Evolutionary conservation across 169 alveolate species (phyloP).

Genomic region (Eimeria zaria): DNA sequence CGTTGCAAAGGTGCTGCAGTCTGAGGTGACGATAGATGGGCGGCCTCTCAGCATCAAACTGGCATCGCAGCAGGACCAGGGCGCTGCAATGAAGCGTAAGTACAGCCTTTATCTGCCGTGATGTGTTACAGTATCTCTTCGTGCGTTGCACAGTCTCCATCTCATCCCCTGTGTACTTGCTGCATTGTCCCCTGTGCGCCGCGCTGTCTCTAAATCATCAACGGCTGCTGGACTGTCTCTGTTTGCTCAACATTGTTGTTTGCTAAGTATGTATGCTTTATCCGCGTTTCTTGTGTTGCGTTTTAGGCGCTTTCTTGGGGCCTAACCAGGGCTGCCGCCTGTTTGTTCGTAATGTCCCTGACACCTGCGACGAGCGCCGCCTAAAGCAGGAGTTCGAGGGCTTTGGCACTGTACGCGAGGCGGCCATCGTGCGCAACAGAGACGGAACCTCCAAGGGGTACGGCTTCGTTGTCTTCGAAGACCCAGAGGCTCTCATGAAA

Average conservation of each 20-base stretch:
- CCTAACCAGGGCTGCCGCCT: constrained; percentile 64
- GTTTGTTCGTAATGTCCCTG: constrained; percentile 80
- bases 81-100: constrained; percentile 67
- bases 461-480: constrained; percentile 91
- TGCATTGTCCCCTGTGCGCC: no score
- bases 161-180: not conserved
- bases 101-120: not conserved
- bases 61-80: constrained; percentile 77
- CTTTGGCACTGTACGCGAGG: constrained; percentile 74
- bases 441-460: constrained; percentile 92
- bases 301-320: constrained; percentile 63
- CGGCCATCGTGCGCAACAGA: constrained; percentile 90
- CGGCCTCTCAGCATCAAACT: constrained; percentile 63
- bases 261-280: no score
- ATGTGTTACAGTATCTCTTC: no score
- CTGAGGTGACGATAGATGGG: constrained; percentile 63
- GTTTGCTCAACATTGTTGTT: no score
- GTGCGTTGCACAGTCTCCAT: not conserved
- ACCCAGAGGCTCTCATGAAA: constrained; percentile 86
- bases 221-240: no score
- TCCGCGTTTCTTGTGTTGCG: not conserved
- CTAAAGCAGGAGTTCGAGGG: constrained; percentile 68
- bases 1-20: constrained; percentile 54
- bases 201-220: no score
- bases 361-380: constrained; percentile 71